Percentiles rank a stretch among this genome's conserved stretches.
phyloP scores from a whole-genome alignment of 2,329 filamentous ascomycete genomes.

The Hortaea sp. region DNA sequence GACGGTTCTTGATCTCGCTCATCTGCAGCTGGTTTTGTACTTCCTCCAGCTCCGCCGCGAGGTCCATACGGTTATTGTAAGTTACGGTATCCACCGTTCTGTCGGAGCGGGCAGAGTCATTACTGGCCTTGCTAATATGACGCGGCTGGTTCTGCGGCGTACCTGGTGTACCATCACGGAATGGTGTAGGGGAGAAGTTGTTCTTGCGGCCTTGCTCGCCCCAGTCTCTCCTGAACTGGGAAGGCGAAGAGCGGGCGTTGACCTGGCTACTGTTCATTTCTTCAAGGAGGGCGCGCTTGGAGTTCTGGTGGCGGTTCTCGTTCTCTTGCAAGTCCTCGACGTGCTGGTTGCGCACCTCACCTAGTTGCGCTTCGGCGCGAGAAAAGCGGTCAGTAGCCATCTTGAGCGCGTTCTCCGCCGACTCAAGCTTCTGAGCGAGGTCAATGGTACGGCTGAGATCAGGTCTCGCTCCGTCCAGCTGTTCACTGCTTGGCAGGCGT shows the following conservation, averaged over 20 bases:
- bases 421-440: constrained; percentile 75
- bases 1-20: constrained; percentile 87
- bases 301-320: constrained; percentile 49
- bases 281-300: constrained; percentile 67
- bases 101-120: constrained; percentile 76
- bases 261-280: constrained; percentile 81
- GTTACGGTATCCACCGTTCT: constrained; percentile 72
- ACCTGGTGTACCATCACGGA: constrained; percentile 29
- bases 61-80: constrained; percentile 81
- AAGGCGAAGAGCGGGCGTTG: constrained; percentile 61
- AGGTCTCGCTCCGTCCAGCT: constrained; percentile 59
- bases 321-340: constrained; percentile 60
- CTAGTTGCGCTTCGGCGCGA: constrained; percentile 73
- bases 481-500: constrained; percentile 16
- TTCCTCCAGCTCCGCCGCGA: constrained; percentile 82
- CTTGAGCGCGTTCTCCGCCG: constrained; percentile 77
- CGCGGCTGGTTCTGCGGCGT: constrained; percentile 61
- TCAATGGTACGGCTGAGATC: constrained; percentile 59
- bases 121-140: constrained; percentile 54
- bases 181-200: constrained; percentile 54
- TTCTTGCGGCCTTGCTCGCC: constrained; percentile 51
- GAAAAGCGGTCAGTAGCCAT: constrained; percentile 71
- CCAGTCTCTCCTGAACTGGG: constrained; percentile 53
- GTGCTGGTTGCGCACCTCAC: constrained; percentile 64
- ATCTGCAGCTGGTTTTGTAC: constrained; percentile 90